These are phyloP conservation scores for Solanum tarapatanum DNA, from an alignment of 257 asterid species.

Conservation along the genomic window DNA sequence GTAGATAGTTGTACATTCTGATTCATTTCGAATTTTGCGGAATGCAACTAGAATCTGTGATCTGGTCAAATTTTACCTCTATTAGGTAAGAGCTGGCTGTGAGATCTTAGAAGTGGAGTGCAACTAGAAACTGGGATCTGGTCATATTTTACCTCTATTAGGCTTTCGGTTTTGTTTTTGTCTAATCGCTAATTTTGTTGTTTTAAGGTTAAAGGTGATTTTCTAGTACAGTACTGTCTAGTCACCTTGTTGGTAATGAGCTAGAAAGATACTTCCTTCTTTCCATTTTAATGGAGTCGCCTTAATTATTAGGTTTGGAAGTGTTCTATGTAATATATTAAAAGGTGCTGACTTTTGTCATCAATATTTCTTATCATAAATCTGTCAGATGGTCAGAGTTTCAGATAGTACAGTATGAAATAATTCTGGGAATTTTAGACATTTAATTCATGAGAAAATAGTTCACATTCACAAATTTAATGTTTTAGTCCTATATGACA, in stretches of 20 bases:
- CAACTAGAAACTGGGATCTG: not conserved
- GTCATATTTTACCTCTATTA: not conserved
- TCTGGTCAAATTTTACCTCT: not conserved
- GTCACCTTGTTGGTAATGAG: not conserved
- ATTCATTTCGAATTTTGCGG: not conserved
- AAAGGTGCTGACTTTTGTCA: not conserved
- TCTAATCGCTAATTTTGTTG: not conserved
- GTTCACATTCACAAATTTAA: not conserved
- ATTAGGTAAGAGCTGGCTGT: not conserved
- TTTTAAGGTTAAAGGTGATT: not conserved
- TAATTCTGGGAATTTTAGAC: not conserved
- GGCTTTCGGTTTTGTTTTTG: not conserved
- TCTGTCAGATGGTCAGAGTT: not conserved
- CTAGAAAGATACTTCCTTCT: not conserved
- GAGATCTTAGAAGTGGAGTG: not conserved
- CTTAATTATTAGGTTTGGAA: not conserved
- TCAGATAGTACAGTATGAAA: not conserved
- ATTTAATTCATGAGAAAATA: not conserved
- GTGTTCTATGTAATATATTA: not conserved
- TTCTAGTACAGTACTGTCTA: not conserved
- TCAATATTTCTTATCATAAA: not conserved
- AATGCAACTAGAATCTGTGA: not conserved
- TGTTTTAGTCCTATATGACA: not conserved
- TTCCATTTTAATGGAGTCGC: not conserved
- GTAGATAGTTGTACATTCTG: not conserved